A percentile compares a stretch with the other conserved stretches of the same genome.
phyloP scores from a whole-genome alignment of 176 grass and related monocot species.

The Saccharum officinarum region DNA sequence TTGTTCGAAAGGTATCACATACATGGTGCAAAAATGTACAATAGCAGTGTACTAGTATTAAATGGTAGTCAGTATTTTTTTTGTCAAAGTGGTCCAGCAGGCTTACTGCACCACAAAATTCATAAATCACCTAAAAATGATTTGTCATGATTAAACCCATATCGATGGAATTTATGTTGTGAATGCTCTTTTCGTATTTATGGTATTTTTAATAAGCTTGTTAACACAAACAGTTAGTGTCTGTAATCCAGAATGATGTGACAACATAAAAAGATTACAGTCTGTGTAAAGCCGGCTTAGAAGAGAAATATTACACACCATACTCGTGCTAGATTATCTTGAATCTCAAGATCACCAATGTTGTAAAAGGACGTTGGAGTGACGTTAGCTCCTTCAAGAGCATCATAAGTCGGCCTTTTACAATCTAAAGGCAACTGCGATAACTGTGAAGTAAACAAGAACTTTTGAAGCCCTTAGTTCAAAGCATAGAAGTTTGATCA shows the following conservation, averaged over 20 bases:
- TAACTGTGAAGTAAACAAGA: conserved; percentile 56
- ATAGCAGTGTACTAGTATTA: conserved; percentile 1
- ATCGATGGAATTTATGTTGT: not conserved
- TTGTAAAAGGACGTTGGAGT: conserved; percentile 84
- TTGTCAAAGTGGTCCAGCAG: not conserved
- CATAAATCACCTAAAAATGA: conserved; percentile 11
- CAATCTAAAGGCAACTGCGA: conserved; percentile 76
- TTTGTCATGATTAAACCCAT: conserved; percentile 22
- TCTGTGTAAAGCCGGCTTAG: conserved; percentile 14
- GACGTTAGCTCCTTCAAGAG: conserved; percentile 77
- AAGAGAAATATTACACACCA: conserved; percentile 61
- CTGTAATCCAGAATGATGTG: conserved; percentile 19
- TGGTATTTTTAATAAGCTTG: conserved; percentile 4
- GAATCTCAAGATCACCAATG: conserved; percentile 95
- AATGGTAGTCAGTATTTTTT: not conserved
- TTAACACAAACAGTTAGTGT: conserved; percentile 6
- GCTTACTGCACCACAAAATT: conserved; percentile 15
- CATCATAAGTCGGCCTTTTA: conserved; percentile 82
- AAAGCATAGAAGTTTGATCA: conserved; percentile 13
- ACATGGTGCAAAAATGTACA: conserved; percentile 24
- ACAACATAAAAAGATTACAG: not conserved
- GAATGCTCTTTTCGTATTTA: conserved; percentile 4
- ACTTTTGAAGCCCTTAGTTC: not conserved
- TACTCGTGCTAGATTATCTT: conserved; percentile 90
- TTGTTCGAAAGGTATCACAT: not conserved